These are phyloP conservation scores for Chaetoceros muelleri DNA, from an alignment of 108 stramenopile species.

Conservation along the genomic window DNA sequence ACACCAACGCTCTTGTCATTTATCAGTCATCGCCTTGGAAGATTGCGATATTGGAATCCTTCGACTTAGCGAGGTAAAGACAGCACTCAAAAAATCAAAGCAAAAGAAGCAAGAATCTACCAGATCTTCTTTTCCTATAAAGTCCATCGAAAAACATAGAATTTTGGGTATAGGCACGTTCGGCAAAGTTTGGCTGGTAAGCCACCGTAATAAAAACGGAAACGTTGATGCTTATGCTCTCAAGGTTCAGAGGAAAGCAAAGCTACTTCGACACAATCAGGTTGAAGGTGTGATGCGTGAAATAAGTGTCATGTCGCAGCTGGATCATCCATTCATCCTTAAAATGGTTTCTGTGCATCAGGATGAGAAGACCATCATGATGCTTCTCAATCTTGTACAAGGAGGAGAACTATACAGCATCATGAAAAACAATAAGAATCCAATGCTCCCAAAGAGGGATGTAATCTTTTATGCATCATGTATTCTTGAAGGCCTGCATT, in stretches of 20 bases:
- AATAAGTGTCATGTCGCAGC: slow-evolving; percentile 68
- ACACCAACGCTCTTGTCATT: no score
- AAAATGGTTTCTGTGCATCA: slow-evolving; percentile 75
- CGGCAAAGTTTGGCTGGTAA: slow-evolving; percentile 86
- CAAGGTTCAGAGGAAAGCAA: slow-evolving; percentile 76
- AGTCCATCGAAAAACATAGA: slow-evolving; percentile 52
- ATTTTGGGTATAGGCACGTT: slow-evolving; percentile 89
- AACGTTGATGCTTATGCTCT: slow-evolving; percentile 61
- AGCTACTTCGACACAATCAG: slow-evolving; percentile 80
- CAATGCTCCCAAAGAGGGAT: slow-evolving; percentile 31
- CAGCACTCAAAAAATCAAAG: no score
- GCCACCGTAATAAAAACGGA: slow-evolving; percentile 26
- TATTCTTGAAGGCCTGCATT: slow-evolving; percentile 57
- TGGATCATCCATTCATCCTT: slow-evolving; percentile 92
- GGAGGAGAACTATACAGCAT: slow-evolving; percentile 81
- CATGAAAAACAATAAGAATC: slow-evolving; percentile 39
- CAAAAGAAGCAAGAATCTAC: no score
- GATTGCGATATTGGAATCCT: no score
- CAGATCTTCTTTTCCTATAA: no score
- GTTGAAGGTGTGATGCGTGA: slow-evolving; percentile 65
- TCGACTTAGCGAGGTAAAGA: no score
- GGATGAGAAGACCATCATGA: slow-evolving; percentile 58
- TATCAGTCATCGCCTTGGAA: no score
- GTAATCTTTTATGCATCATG: slow-evolving; percentile 56
- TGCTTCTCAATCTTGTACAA: slow-evolving; percentile 58